A percentile compares a stretch with the other conserved stretches of the same genome.
Conservation (phyloP, 345 rosid species). For the Brassica nigra region DNA sequence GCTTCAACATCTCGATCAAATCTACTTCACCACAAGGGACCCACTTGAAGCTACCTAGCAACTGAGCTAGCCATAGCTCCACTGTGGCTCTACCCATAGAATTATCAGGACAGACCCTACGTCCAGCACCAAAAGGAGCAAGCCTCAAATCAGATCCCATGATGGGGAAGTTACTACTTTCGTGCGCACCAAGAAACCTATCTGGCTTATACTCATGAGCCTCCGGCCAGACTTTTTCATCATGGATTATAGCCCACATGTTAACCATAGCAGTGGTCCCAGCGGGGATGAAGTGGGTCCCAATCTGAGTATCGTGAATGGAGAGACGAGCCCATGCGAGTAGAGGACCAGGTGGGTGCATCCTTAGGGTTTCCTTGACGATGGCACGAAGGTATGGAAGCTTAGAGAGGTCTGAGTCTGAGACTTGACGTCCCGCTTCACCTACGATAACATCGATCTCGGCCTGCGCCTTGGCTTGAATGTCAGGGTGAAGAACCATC, state of each 20-base stretch:
- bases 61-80: conserved; percentile 41
- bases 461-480: conserved; percentile 60
- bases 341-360: conserved; percentile 94
- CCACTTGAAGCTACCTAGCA: conserved; percentile 36
- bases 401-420: conserved; percentile 58
- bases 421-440: conserved; percentile 23
- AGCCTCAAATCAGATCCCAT: conserved; percentile 68
- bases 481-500: conserved; percentile 63
- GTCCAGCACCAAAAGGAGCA: conserved; percentile 75
- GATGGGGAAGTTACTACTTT: conserved; percentile 40
- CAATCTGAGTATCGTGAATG: conserved; percentile 62
- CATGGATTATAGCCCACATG: conserved; percentile 92
- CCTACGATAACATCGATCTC: conserved; percentile 55
- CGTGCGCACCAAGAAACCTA: conserved; percentile 35
- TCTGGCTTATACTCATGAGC: conserved; percentile 37
- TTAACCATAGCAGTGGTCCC: conserved; percentile 91
- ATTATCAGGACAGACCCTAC: conserved; percentile 73
- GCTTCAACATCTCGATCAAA: conserved; percentile 54
- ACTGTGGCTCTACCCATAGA: conserved; percentile 58
- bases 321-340: conserved; percentile 93
- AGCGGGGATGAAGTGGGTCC: conserved; percentile 55
- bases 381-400: conserved; percentile 66
- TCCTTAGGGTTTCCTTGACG: conserved; percentile 73
- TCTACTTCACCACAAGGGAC: conserved; percentile 44
- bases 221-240: conserved; percentile 41